These are phyloP conservation scores for Rhodotorula mucilaginosa DNA, from an alignment of 1,284 basidiomycete species.

Conservation along the genomic window DNA sequence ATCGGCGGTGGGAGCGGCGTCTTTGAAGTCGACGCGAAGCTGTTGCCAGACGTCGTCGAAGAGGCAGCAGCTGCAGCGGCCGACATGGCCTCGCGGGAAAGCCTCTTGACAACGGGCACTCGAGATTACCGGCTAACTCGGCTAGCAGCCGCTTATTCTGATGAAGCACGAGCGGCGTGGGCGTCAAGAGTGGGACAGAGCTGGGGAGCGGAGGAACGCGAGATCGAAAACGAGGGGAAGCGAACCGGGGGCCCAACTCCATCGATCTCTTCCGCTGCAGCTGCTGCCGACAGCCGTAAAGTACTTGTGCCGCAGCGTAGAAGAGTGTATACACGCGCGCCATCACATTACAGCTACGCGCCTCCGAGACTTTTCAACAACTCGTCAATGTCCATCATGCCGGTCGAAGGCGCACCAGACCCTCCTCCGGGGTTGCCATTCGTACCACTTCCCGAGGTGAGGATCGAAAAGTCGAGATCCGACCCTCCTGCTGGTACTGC, in stretches of 20 bases:
- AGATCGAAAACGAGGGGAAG: too few species aligned
- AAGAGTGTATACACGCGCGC: too few species aligned
- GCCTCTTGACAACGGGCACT: too few species aligned
- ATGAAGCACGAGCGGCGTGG: too few species aligned
- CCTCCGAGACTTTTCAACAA: slow-evolving; percentile 19
- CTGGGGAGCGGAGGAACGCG: not conserved
- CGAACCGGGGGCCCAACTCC: too few species aligned
- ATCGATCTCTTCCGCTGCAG: too few species aligned
- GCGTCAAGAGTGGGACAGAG: not conserved
- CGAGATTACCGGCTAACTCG: not conserved
- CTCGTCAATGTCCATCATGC: slow-evolving; percentile 11
- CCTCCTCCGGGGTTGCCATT: not conserved
- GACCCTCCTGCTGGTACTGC: not conserved
- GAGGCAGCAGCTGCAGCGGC: too few species aligned
- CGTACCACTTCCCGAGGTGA: not conserved
- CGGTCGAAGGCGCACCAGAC: not conserved
- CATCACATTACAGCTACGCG: too few species aligned
- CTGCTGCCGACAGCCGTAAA: too few species aligned
- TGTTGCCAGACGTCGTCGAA: not conserved
- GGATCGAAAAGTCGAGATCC: not conserved
- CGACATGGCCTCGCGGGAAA: too few species aligned
- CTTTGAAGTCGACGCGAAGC: not conserved
- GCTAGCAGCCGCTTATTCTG: too few species aligned
- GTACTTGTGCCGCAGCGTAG: too few species aligned
- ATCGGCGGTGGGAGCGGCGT: not conserved